These are phyloP conservation scores for Pleochaeta shiraiana DNA, from an alignment of 2,329 filamentous ascomycete genomes.

Conservation along the genomic window DNA sequence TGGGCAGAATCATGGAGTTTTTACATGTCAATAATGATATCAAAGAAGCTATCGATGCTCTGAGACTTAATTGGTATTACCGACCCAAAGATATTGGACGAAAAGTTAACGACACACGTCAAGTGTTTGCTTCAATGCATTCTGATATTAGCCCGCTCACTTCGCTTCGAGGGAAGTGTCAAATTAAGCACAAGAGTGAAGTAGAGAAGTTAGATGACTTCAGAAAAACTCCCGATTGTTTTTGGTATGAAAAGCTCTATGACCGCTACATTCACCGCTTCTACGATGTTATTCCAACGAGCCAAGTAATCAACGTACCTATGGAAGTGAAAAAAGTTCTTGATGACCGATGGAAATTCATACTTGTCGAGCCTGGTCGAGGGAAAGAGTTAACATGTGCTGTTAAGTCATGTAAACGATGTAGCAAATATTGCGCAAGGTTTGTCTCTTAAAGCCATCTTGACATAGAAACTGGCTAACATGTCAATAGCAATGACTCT, in stretches of 20 bases:
- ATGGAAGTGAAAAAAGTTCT: conserved; percentile 88
- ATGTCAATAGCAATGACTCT: conserved; percentile 52
- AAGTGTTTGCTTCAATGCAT: conserved; percentile 95
- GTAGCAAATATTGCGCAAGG: conserved; percentile 76
- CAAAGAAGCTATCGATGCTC: conserved; percentile 53
- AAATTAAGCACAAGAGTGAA: conserved; percentile 72
- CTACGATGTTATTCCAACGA: conserved; percentile 89
- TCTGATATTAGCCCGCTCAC: conserved; percentile 88
- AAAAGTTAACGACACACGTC: conserved; percentile 72
- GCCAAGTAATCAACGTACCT: conserved; percentile 87
- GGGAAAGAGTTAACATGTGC: conserved; percentile 91
- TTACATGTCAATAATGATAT: conserved; percentile 59
- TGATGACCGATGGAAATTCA: conserved; percentile 90
- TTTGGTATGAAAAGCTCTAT: conserved; percentile 96
- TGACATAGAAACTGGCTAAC: conserved; percentile 6
- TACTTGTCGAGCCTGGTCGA: conserved; percentile 81
- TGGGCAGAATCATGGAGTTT: conserved; percentile 97
- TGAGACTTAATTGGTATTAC: conserved; percentile 98
- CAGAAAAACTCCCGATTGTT: conserved; percentile 64
- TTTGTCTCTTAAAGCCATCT: conserved; percentile 33
- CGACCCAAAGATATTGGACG: conserved; percentile 88
- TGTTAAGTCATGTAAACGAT: conserved; percentile 90
- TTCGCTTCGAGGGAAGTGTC: conserved; percentile 80
- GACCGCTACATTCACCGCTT: conserved; percentile 97
- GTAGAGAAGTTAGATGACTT: conserved; percentile 66